phyloP scores from a whole-genome alignment of 2,329 filamentous ascomycete species.

The Fusarium sp. region DNA sequence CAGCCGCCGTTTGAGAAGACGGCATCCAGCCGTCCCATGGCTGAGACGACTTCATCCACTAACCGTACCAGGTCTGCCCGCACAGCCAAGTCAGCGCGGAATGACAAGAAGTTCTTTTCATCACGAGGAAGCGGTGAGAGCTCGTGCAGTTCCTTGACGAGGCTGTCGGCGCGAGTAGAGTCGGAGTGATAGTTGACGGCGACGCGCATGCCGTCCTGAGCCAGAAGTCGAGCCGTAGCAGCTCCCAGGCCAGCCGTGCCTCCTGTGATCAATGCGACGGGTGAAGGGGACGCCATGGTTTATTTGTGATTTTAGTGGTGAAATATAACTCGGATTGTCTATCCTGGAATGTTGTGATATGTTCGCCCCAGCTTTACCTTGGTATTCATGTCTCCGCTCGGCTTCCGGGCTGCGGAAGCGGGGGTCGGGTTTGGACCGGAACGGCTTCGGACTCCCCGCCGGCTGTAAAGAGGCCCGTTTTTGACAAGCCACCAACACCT shows the following conservation, averaged over 20 bases:
- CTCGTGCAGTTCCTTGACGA: constrained; percentile 69
- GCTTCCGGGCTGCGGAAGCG: constrained; percentile 2
- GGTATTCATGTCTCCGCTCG: background rate
- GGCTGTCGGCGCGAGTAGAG: constrained; percentile 70
- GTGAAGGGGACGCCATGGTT: constrained; percentile 6
- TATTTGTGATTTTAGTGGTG: background rate
- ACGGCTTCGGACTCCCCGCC: background rate
- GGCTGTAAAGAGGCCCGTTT: too few relatives aligned
- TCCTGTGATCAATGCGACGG: constrained; percentile 65
- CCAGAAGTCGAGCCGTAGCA: constrained; percentile 77
- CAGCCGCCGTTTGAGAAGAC: constrained; percentile 82
- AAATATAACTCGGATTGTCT: too few relatives aligned
- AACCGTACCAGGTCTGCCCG: constrained; percentile 72
- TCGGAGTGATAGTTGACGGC: constrained; percentile 82
- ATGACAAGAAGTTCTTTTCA: constrained; percentile 58
- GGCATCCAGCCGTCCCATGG: constrained; percentile 79
- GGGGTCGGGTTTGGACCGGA: constrained; percentile 7
- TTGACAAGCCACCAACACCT: too few relatives aligned
- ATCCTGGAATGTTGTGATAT: too few relatives aligned
- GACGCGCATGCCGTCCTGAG: constrained; percentile 77
- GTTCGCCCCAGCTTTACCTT: too few relatives aligned
- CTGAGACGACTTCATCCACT: constrained; percentile 71
- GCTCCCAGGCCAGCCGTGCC: constrained; percentile 79
- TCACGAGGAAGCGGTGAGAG: constrained; percentile 56
- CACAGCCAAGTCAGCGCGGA: constrained; percentile 78